These are phyloP conservation scores for Papiliotrema laurentii DNA, from an alignment of 1,284 basidiomycete genomes.

Conservation along the genomic window DNA sequence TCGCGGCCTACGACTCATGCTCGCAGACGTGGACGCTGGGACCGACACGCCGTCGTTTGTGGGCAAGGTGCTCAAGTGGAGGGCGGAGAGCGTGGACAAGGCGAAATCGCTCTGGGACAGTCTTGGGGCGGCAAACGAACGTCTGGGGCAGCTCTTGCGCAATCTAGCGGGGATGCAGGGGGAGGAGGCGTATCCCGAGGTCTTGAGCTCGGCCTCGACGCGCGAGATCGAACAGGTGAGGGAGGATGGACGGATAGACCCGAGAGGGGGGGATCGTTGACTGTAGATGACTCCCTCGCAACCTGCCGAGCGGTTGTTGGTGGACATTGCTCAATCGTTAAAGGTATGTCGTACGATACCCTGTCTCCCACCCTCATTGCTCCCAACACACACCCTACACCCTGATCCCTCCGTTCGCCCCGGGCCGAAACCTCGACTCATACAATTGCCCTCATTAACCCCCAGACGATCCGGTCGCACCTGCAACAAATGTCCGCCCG, in stretches of 20 bases:
- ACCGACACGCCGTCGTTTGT: conserved; percentile 90
- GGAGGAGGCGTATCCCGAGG: conserved; percentile 31
- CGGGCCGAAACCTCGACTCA: no score
- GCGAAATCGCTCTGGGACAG: conserved; percentile 67
- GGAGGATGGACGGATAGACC: no score
- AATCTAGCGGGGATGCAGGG: conserved; percentile 34
- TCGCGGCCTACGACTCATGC: conserved; percentile 69
- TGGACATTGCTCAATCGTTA: no score
- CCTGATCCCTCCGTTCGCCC: no score
- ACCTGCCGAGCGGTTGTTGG: no score
- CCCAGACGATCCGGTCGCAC: conserved; percentile 66
- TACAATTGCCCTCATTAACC: conserved; percentile 3
- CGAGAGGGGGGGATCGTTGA: no score
- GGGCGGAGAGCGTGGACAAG: conserved; percentile 59
- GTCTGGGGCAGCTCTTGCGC: conserved; percentile 30
- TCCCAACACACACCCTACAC: no score
- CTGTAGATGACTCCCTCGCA: no score
- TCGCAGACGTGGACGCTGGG: conserved; percentile 90
- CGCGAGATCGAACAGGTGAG: conserved; percentile 25
- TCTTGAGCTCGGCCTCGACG: conserved; percentile 12
- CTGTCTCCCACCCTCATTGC: no score
- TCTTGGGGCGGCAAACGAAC: conserved; percentile 52
- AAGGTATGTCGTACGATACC: no score
- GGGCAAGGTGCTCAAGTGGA: conserved; percentile 81
- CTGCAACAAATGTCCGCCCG: conserved; percentile 85